Percentiles rank a stretch among this genome's conserved stretches.
Conservation (phyloP, 202 grass and related monocot genomes). For the Zoysia matrella region DNA sequence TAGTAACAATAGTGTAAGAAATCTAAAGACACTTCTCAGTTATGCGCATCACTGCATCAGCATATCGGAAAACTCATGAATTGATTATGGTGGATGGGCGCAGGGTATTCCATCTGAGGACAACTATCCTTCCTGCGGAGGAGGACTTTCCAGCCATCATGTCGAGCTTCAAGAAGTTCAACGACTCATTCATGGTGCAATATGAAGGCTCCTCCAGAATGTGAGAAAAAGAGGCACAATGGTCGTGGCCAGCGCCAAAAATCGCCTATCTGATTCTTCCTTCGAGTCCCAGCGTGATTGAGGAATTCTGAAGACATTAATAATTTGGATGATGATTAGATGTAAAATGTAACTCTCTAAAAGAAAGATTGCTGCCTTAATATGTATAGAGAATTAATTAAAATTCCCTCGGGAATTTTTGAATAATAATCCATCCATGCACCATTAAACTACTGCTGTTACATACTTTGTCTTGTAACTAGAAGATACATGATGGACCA, state of each 20-base stretch:
- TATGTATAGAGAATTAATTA: slow-evolving; percentile 24
- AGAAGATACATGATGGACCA: background rate
- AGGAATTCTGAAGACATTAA: slow-evolving; percentile 1
- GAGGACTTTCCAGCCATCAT: slow-evolving; percentile 97
- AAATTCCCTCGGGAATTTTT: background rate
- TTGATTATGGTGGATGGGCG: background rate
- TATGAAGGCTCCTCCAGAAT: slow-evolving; percentile 91
- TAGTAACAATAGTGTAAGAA: background rate
- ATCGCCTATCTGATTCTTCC: background rate
- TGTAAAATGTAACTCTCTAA: slow-evolving; percentile 31
- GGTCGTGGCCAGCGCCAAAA: background rate
- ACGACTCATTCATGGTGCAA: slow-evolving; percentile 92
- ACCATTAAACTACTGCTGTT: background rate
- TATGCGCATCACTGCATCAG: background rate
- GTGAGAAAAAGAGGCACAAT: slow-evolving; percentile 41
- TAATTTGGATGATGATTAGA: slow-evolving; percentile 10
- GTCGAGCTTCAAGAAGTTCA: slow-evolving; percentile 98
- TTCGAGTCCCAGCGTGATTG: background rate
- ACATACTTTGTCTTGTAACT: background rate
- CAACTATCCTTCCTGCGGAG: slow-evolving; percentile 91
- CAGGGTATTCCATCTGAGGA: slow-evolving; percentile 97
- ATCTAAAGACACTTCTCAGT: background rate
- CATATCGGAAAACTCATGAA: background rate
- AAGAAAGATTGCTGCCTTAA: slow-evolving; percentile 1
- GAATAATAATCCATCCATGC: background rate